Evolutionary conservation across 495 filamentous ascomycete species (phyloP), one percentile per base, ranked within the genome.

Genomic region (Mycothermus thermophilus): DNA sequence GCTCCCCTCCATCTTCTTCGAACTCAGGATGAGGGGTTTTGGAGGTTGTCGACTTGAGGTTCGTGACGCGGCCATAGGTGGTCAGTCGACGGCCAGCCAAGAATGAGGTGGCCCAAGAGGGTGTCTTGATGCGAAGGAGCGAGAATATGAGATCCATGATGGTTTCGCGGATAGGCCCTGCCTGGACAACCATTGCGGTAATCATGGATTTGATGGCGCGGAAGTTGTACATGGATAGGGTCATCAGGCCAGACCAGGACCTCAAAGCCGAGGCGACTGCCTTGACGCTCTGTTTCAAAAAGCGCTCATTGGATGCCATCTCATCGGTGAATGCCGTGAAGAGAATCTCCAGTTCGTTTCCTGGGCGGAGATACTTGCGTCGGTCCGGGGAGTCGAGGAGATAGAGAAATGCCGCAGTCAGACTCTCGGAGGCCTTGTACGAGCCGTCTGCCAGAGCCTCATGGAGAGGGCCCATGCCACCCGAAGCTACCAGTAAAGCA

Each of bases 21-120:
- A 59, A 45, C 13, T 76, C 71, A 2, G 62, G 41, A 38, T 79
- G 74, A 13, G 53, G 40, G 6, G 43, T 46, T 33, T 59, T 66
- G 13, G 36, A 41, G 0, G 48, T 46, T 2, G 58, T 40, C 2
- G 75, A 61, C 39, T 80, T 83, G n/a, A 96, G 64, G 45, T 87
- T 94, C 7, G 84, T 72, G 21, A 96, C 86, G 46, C 92, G 72
- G 11, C 85, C 86, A 54, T 96, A 96, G 0, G 84, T 96, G 11
- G 90, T 97, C 22, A 96, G 71, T 35, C 92, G 67, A 43, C 90
- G 71, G 5, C 92, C 90, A 24, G 92, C 90, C 29, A 97, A 70
- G 50, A 93, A 97, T 13, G 85, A 92, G 1, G 84, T 84, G 17
- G 88, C 88, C 92, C 92, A 97, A 1, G 85, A 88, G 5, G 90